phyloP scores from a whole-genome alignment of 139 green algal species.

The Chlorella sp. region DNA sequence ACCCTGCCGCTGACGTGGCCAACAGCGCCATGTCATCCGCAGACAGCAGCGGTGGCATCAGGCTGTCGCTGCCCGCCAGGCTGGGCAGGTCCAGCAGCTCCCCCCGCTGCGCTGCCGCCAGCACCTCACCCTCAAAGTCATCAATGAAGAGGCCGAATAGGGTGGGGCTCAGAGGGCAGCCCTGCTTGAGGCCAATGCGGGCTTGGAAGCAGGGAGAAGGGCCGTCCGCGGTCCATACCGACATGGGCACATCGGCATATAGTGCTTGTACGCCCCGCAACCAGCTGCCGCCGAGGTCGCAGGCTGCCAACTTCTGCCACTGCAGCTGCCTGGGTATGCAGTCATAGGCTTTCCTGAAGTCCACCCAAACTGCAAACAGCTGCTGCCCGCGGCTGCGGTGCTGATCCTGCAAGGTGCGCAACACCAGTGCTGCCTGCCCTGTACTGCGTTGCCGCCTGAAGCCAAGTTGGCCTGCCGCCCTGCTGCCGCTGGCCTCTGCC shows the following conservation, averaged over 20 bases:
- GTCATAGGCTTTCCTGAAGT: constrained; percentile 6
- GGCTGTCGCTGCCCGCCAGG: no score
- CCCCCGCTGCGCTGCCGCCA: not conserved
- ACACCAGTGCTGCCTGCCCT: no score
- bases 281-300: not conserved
- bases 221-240: not conserved
- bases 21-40: no score
- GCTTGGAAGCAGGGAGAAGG: not conserved
- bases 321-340: not conserved
- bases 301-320: not conserved
- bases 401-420: no score
- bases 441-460: no score
- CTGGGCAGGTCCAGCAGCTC: no score
- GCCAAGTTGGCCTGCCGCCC: no score
- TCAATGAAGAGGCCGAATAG: constrained; percentile 12
- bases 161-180: not conserved
- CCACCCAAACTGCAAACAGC: no score
- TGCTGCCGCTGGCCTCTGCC: no score
- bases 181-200: not conserved
- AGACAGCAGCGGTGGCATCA: no score
- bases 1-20: no score
- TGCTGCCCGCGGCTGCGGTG: no score
- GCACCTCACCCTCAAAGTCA: not conserved
- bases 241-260: not conserved
- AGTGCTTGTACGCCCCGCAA: not conserved